Conservation (phyloP, 768 basidiomycete species). For the Obba rivulosa region DNA sequence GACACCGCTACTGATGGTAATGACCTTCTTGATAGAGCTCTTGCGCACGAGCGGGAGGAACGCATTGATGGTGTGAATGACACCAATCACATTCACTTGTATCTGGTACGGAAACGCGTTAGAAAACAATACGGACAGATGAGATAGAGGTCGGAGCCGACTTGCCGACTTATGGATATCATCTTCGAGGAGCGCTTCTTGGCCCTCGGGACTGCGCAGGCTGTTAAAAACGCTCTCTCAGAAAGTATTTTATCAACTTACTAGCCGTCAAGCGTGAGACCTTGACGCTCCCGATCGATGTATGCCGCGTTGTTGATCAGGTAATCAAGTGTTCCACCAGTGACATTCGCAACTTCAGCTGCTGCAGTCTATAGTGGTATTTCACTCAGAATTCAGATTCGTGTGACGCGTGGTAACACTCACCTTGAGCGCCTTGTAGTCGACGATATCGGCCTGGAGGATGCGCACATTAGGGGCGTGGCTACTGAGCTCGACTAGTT, state of each 20-base stretch:
- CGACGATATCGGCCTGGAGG: conserved; percentile 32
- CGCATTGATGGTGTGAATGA: conserved; percentile 29
- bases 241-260: conserved; percentile 9
- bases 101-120: conserved; percentile 15
- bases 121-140: neutral
- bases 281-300: conserved; percentile 5
- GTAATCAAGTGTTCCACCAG: conserved; percentile 30
- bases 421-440: conserved; percentile 25
- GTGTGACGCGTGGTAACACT: no score
- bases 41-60: conserved; percentile 35
- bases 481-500: conserved; percentile 9
- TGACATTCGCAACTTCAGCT: conserved; percentile 19
- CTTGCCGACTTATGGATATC: conserved; percentile 19
- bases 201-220: conserved; percentile 7
- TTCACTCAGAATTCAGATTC: no score
- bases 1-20: conserved; percentile 27
- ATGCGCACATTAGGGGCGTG: conserved; percentile 26
- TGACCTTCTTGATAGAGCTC: conserved; percentile 30
- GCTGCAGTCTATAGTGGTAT: conserved; percentile 29
- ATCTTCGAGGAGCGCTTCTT: conserved; percentile 14
- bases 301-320: conserved; percentile 34
- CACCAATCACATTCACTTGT: conserved; percentile 31
- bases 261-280: conserved; percentile 16
- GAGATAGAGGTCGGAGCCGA: neutral
- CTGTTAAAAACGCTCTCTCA: neutral